phyloP scores from a whole-genome alignment of 345 rosid genomes.

The Bruguiera parviflora region DNA sequence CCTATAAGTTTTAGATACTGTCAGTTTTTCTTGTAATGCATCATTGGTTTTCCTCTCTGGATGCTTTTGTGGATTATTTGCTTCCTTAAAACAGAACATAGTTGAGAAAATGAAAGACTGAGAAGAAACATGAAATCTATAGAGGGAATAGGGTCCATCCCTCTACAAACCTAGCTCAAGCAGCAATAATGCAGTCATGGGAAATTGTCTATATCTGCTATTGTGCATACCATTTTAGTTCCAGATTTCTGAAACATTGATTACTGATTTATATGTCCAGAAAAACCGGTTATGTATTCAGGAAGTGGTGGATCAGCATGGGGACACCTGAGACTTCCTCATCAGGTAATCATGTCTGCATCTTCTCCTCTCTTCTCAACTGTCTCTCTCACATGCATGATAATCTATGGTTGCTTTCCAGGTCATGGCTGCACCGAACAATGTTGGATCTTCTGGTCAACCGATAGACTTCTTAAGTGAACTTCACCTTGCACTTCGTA shows the following conservation, averaged over 20 bases:
- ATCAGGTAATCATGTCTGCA: slow-evolving; percentile 43
- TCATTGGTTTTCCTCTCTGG: background rate
- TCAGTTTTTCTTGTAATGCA: background rate
- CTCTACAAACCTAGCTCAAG: too few species aligned
- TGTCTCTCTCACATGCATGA: background rate
- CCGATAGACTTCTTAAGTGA: slow-evolving; percentile 59
- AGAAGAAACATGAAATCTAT: too few species aligned
- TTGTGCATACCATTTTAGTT: too few species aligned
- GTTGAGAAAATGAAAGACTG: too few species aligned
- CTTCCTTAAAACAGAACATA: too few species aligned
- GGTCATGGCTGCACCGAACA: slow-evolving; percentile 36
- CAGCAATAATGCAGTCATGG: too few species aligned
- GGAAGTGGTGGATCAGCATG: slow-evolving; percentile 48
- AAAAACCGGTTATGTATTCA: slow-evolving; percentile 55
- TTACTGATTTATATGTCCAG: slow-evolving; percentile 31
- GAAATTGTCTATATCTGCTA: too few species aligned
- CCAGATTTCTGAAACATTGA: background rate
- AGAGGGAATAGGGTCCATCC: too few species aligned
- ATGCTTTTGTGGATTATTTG: too few species aligned
- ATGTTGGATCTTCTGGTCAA: slow-evolving; percentile 32
- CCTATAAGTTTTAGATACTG: background rate
- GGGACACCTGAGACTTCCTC: slow-evolving; percentile 54
- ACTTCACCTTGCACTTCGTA: slow-evolving; percentile 45
- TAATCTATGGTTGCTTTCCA: slow-evolving; percentile 22
- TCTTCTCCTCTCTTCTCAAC: background rate